A percentile compares a stretch with the other conserved stretches of the same genome.
Evolutionary conservation across 73 alveolate species (phyloP).

Genomic region (Diophrys sp.): DNA sequence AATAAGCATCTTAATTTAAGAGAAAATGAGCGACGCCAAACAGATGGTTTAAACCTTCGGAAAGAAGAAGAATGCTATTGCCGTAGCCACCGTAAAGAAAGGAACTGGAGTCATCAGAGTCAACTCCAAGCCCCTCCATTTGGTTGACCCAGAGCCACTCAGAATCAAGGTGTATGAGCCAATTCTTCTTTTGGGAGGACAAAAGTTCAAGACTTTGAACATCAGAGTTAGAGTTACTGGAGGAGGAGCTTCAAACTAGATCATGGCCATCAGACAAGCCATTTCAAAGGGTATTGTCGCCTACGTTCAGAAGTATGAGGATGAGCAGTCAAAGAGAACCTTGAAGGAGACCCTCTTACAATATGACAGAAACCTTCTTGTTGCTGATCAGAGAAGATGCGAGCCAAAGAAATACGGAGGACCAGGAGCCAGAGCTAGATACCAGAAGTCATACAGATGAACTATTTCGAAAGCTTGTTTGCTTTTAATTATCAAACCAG

Average conservation of each 20-base stretch:
- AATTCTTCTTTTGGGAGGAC: constrained; percentile 91
- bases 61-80: constrained; percentile 94
- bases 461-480: constrained; percentile 5
- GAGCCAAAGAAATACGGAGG: constrained; percentile 99
- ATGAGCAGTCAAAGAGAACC: constrained; percentile 90
- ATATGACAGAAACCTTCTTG: constrained; percentile 96
- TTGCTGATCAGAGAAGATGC: constrained; percentile 97
- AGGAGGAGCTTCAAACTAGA: constrained; percentile 93
- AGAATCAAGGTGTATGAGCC: constrained; percentile 95
- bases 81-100: constrained; percentile 87
- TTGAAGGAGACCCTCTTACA: constrained; percentile 86
- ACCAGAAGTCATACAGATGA: constrained; percentile 88
- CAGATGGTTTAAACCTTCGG: constrained; percentile 92
- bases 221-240: constrained; percentile 95
- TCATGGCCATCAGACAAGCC: constrained; percentile 98
- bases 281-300: constrained; percentile 96
- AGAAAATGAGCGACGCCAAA: constrained; percentile 39
- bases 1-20: constrained; percentile 24
- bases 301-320: constrained; percentile 87
- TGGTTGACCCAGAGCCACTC: constrained; percentile 92
- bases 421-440: constrained; percentile 93
- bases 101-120: constrained; percentile 89
- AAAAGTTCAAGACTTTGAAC: constrained; percentile 75
- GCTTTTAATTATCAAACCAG: not conserved
- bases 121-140: constrained; percentile 92